Conservation (phyloP, 176 grass and related monocot genomes). For the Aegilops longissima region DNA sequence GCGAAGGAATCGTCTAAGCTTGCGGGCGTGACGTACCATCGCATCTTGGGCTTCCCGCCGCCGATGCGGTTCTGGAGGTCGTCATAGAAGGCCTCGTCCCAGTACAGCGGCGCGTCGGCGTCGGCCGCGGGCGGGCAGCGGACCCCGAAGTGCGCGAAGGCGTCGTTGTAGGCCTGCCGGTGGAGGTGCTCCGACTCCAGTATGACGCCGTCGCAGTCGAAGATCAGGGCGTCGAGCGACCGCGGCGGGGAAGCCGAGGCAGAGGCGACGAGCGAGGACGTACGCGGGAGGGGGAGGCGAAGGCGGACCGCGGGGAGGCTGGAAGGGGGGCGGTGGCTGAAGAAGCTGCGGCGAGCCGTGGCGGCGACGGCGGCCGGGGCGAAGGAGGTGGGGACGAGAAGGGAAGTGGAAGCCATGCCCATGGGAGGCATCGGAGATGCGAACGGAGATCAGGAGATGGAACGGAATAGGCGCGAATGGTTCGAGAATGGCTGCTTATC, state of each 20-base stretch:
- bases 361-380: background rate
- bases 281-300: constrained; percentile 22
- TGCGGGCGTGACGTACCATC: constrained; percentile 53
- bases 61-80: constrained; percentile 82
- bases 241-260: constrained; percentile 34
- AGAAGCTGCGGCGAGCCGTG: background rate
- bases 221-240: constrained; percentile 77
- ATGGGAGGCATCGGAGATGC: constrained; percentile 37
- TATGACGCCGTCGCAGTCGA: constrained; percentile 95
- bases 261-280: constrained; percentile 28
- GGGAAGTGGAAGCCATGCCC: constrained; percentile 54
- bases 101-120: constrained; percentile 45
- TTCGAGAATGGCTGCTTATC: constrained; percentile 35
- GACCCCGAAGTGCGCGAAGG: constrained; percentile 79
- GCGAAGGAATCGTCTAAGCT: background rate
- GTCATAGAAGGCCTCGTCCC: constrained; percentile 83
- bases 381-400: constrained; percentile 29
- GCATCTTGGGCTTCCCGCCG: constrained; percentile 97
- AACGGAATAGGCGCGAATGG: constrained; percentile 32
- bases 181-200: constrained; percentile 98
- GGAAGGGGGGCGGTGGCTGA: background rate
- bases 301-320: constrained; percentile 12
- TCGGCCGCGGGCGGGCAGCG: constrained; percentile 49
- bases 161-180: constrained; percentile 90
- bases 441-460: constrained; percentile 1